Evolutionary conservation across 805 yeast genomes (phyloP).

Genomic region (Hanseniaspora guilliermondii): DNA sequence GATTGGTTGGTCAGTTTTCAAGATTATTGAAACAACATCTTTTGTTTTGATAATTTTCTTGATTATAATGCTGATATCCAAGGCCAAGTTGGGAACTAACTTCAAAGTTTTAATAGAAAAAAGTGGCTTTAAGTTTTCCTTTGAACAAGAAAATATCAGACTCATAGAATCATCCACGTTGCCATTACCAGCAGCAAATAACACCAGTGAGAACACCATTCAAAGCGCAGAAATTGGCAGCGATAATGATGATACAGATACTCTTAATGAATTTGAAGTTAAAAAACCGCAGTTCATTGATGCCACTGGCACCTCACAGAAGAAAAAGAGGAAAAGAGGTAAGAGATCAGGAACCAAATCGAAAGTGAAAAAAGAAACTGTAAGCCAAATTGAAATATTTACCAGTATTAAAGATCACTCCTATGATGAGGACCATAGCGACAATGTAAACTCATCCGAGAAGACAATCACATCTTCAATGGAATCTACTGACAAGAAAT

Average conservation of each 20-base stretch:
- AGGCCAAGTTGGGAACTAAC: slow-evolving; percentile 26
- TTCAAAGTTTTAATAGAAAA: slow-evolving; percentile 24
- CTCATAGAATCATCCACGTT: slow-evolving; percentile 15
- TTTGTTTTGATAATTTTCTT: slow-evolving; percentile 27
- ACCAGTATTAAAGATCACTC: slow-evolving; percentile 14
- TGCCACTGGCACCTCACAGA: background rate
- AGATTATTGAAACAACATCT: slow-evolving; percentile 32
- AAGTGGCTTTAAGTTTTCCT: slow-evolving; percentile 22
- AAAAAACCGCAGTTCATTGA: slow-evolving; percentile 2
- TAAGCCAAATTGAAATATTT: slow-evolving; percentile 13
- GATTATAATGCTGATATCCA: slow-evolving; percentile 23
- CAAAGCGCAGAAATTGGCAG: slow-evolving; percentile 6
- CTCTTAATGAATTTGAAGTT: background rate
- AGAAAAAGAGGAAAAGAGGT: slow-evolving; percentile 12
- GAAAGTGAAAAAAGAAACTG: slow-evolving; percentile 12
- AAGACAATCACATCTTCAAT: slow-evolving; percentile 12
- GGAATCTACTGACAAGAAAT: slow-evolving; percentile 22
- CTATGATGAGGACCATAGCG: slow-evolving; percentile 52
- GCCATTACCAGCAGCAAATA: background rate
- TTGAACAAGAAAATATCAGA: slow-evolving; percentile 19
- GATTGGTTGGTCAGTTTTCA: slow-evolving; percentile 20
- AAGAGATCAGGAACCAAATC: slow-evolving; percentile 15
- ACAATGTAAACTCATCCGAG: slow-evolving; percentile 37
- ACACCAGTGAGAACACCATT: background rate
- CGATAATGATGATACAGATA: slow-evolving; percentile 12